Base-by-base conservation (phyloP, 257 asterid genomes). In the Nicotiana attenuata region DNA sequence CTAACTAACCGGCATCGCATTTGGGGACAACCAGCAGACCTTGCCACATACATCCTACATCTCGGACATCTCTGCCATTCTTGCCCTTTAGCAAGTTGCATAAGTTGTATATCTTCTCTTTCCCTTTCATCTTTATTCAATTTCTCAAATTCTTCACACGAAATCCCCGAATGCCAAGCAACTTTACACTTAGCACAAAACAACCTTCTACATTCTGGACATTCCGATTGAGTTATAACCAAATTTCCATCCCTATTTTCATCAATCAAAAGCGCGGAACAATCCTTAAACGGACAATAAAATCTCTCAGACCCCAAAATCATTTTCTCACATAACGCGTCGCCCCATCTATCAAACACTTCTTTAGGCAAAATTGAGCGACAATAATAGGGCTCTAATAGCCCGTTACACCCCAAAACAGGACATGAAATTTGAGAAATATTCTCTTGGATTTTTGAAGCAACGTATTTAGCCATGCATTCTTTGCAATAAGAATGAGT, bases 281-380 rank as follows among this genome's bases (percentile, higher is more conserved):
- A 92, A 53, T 90, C 91, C 83, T 87, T 91, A 69, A 28, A 90
- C 1, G 97, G 97, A 85, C 95, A 93, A 24, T 92, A 92, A 15
- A 89, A 87, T 73, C 60, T 90, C 86, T 92, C 89, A 5, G 89
- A 77, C 3, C 75, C 91, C 82, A 91, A 65, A 80, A 93, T 83
- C 85, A 87, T 1, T 0, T 92, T 87, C 85, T 93, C 97, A 10
- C 95, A 91, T 59, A 92, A 82, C 0, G 88, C 97, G 26, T 90
- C 94, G 1, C 94, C 93, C 98, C 97, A 93, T 84, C 94, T 78
- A 57, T 90, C 96, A 47, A 93, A 88, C n/a, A 93, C 96, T 47
- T 85, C 67, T 56, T 85, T 78, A 4, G 98, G 93, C 76, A 92
- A 85, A 19, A 93, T 88, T 0, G 87, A 76, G 24, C 90, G 92